Percentiles rank a stretch among this genome's conserved stretches.
Conservation (phyloP, 2,329 filamentous ascomycete genomes). For the Monilinia fructigena region DNA sequence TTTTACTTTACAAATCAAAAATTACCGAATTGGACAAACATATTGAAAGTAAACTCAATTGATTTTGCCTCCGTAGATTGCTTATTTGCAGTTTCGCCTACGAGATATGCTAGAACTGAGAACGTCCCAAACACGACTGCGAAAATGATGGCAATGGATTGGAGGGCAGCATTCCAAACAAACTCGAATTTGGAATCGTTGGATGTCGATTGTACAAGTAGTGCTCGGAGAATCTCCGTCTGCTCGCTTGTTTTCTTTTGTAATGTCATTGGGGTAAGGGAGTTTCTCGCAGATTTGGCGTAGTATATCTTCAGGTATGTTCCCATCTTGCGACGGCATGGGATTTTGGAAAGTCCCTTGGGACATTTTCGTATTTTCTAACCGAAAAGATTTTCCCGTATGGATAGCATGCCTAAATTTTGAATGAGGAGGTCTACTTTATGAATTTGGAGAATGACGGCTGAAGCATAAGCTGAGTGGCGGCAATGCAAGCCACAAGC, state of each 20-base stretch:
- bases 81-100: not conserved
- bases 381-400: not conserved
- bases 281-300: not conserved
- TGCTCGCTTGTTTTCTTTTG: not conserved
- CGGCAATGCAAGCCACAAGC: conserved; percentile 2
- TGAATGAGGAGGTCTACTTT: not conserved
- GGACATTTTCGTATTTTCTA: not conserved
- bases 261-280: not conserved
- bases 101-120: not conserved
- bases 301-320: not conserved
- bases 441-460: not conserved
- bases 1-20: not conserved
- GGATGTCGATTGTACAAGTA: not conserved
- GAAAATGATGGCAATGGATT: not conserved
- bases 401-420: not conserved
- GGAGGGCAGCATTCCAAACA: not conserved
- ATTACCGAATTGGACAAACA: not conserved
- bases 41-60: not conserved
- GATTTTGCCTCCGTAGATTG: not conserved
- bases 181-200: not conserved
- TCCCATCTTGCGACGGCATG: not conserved
- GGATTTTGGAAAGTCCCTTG: not conserved
- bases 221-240: not conserved
- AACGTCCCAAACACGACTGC: not conserved
- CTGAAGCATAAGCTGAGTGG: not conserved